Evolutionary conservation across 495 filamentous ascomycete species (phyloP).

Genomic region (Ascodesmis nigricans): DNA sequence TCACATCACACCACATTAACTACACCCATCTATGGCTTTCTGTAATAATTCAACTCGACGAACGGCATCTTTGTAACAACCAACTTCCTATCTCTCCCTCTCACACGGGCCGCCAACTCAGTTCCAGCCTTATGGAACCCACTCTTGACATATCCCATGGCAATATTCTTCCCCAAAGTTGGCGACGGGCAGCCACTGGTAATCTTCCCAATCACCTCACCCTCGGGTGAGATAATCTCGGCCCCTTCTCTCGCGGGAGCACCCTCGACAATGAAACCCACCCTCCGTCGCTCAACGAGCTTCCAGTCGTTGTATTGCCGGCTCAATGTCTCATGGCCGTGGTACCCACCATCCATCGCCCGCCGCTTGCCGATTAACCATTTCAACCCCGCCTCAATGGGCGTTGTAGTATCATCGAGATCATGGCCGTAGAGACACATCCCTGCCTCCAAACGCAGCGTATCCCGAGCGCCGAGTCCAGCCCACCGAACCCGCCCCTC

Average conservation of each 20-base stretch:
- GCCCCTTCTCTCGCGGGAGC: conserved; percentile 81
- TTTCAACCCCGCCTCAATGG: conserved; percentile 57
- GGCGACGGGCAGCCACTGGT: conserved; percentile 84
- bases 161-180: conserved; percentile 66
- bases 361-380: conserved; percentile 73
- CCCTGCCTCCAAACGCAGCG: conserved; percentile 77
- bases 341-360: conserved; percentile 35
- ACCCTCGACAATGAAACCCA: conserved; percentile 67
- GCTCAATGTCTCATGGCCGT: conserved; percentile 46
- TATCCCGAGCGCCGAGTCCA: conserved; percentile 78
- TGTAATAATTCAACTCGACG: conserved; percentile 59
- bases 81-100: conserved; percentile 62
- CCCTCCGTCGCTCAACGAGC: conserved; percentile 47
- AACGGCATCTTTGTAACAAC: conserved; percentile 86
- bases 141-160: conserved; percentile 81
- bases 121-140: conserved; percentile 74
- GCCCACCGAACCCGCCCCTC: conserved; percentile 46
- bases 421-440: conserved; percentile 99
- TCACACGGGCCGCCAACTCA: conserved; percentile 53
- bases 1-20: background rate
- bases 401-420: conserved; percentile 70
- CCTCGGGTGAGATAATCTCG: conserved; percentile 39
- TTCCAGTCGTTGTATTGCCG: conserved; percentile 17
- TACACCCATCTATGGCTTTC: conserved; percentile 11
- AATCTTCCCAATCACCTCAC: conserved; percentile 41